Evolutionary conservation across 345 rosid genomes (phyloP).

Genomic region (Rhodamnia rubescens): DNA sequence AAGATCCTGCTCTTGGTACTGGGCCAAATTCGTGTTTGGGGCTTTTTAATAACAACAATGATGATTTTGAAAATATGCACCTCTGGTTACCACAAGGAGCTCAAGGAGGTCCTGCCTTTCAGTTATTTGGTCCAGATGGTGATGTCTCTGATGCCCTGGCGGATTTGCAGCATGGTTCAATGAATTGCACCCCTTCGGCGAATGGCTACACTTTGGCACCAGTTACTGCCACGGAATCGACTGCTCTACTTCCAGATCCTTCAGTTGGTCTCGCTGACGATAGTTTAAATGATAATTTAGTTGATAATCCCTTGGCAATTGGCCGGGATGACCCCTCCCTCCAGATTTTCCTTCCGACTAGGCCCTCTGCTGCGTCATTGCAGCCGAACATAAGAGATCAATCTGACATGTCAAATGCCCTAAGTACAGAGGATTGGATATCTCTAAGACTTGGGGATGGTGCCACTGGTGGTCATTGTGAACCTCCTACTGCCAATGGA

Average conservation of each 20-base stretch:
- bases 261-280: conserved; percentile 37
- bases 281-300: conserved; percentile 52
- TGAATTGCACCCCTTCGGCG: conserved; percentile 41
- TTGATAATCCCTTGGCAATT: conserved; percentile 73
- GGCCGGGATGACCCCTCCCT: conserved; percentile 84
- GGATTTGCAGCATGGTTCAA: conserved; percentile 46
- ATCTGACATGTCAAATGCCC: conserved; percentile 62
- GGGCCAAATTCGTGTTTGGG: conserved; percentile 54
- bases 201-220: conserved; percentile 57
- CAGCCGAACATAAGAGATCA: conserved; percentile 53
- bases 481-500: conserved; percentile 36
- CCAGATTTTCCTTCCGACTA: conserved; percentile 85
- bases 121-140: conserved; percentile 50
- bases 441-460: conserved; percentile 90
- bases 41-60: conserved; percentile 42
- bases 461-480: conserved; percentile 36
- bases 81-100: conserved; percentile 67
- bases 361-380: conserved; percentile 54
- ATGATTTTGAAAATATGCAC: conserved; percentile 61
- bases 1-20: conserved; percentile 41
- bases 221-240: conserved; percentile 36
- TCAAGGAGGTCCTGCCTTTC: conserved; percentile 65
- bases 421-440: conserved; percentile 76
- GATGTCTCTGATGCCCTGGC: conserved; percentile 46
- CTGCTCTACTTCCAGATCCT: conserved; percentile 37